Percentiles rank a stretch among this genome's conserved stretches.
phyloP scores from a whole-genome alignment of 139 green algal genomes.

The Haematococcus lacustris region DNA sequence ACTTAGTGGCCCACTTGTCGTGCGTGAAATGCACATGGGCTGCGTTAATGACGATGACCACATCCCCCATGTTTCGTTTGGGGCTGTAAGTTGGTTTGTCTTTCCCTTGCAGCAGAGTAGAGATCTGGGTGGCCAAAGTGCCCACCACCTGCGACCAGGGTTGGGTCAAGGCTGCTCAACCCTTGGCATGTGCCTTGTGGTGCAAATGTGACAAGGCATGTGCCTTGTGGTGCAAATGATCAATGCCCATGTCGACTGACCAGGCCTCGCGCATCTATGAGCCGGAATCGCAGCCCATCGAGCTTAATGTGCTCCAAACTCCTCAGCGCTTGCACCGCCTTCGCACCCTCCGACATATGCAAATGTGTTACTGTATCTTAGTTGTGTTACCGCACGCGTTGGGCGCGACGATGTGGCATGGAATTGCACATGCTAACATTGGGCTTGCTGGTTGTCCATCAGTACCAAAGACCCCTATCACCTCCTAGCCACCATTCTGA shows the following conservation, averaged over 20 bases:
- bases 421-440: no score
- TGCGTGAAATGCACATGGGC: constrained; percentile 72
- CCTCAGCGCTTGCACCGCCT: constrained; percentile 3
- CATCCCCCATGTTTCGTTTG: constrained; percentile 64
- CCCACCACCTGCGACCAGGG: constrained; percentile 60
- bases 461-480: no score
- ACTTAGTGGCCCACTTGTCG: constrained; percentile 82
- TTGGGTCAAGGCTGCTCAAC: background rate
- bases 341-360: background rate
- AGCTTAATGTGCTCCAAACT: constrained; percentile 50
- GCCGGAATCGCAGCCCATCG: constrained; percentile 54
- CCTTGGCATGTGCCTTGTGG: background rate
- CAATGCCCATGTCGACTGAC: constrained; percentile 29
- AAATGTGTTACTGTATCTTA: no score
- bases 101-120: constrained; percentile 73
- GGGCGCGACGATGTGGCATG: no score
- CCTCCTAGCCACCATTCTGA: no score
- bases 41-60: constrained; percentile 83
- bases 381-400: no score
- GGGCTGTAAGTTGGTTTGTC: constrained; percentile 81
- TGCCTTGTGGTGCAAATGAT: no score
- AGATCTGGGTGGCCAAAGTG: constrained; percentile 62
- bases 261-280: constrained; percentile 77
- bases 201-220: background rate
- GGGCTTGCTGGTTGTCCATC: no score